Evolutionary conservation across 164 flowering plant genomes (phyloP), one percentile per base, ranked within the genome.

Genomic region (Berberis thunbergii): DNA sequence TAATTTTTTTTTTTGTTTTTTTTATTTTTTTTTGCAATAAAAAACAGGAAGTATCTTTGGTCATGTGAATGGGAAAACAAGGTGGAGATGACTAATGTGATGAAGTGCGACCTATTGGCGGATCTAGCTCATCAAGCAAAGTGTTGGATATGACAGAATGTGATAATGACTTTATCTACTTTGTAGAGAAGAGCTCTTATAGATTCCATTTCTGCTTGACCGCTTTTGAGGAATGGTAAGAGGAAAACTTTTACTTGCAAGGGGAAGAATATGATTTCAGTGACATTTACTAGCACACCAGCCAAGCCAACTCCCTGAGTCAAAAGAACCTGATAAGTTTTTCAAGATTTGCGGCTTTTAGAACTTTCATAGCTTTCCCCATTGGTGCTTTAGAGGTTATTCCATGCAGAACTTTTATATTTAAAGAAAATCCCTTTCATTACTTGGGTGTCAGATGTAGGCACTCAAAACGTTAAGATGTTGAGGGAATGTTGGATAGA

Each of bases 401-500:
- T 7, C 13, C 50, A 50, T 46, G 65, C 67, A 12, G 65, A 66
- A 8, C 49, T 13, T 62, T 40, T 72, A 40, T 61, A 43, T 12
- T 49, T 74, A 8, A 45, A 69, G 62, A 73, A 71, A 1, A 69
- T 67, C 52, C n/a, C n/a, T 4, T 66, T 53, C 45, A 6, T 61
- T 41, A 69, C 12, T 2, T 13, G 48, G 42, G 46, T 74, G n/a
- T 71, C 69, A 9, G 59, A 65, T 44, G 41, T 71, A 3, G 57
- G 62, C 40, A 7, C 41, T 8, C 45, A 44, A 0, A 69, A 61
- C 10, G 8, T 66, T 13, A 63, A 54, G 43, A 7, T 6, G 41
- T 54, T 70, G 46, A 68, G 62, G 62, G 64, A 71, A 7, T 73
- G 72, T 63, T 73, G 74, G 74, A 48, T 76, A 2, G 65, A 70